A percentile compares a stretch with the other conserved stretches of the same genome.
phyloP scores from a whole-genome alignment of 1,284 basidiomycete species.

The Sporisorium iseilematis-ciliati region DNA sequence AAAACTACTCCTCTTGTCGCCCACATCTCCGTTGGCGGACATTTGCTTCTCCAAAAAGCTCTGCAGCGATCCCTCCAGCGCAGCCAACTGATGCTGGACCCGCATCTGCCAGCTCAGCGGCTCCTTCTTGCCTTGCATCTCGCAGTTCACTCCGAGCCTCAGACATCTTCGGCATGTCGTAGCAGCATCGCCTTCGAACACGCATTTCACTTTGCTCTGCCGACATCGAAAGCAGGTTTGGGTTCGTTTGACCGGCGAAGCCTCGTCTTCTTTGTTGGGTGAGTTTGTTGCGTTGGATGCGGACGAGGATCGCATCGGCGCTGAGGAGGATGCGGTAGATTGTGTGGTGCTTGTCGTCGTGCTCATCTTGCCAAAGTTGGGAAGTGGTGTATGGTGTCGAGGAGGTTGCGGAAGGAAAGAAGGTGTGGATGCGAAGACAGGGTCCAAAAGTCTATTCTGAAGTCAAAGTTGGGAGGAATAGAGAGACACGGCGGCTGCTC shows the following conservation, averaged over 20 bases:
- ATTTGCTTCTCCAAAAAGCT: slow-evolving; percentile 35
- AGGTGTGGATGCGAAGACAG: background rate
- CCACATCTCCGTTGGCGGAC: background rate
- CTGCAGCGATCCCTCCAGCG: slow-evolving; percentile 32
- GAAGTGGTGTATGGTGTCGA: background rate
- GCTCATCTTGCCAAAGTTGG: background rate
- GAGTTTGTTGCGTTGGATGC: slow-evolving; percentile 17
- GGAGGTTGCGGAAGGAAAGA: background rate
- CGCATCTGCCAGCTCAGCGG: slow-evolving; percentile 44
- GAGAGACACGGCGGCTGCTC: slow-evolving; percentile 10
- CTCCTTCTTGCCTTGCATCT: slow-evolving; percentile 39
- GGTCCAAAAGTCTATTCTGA: background rate
- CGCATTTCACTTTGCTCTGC: slow-evolving; percentile 43
- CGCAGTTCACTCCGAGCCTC: slow-evolving; percentile 32
- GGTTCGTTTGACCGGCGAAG: slow-evolving; percentile 29
- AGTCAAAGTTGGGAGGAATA: background rate
- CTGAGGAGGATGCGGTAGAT: slow-evolving; percentile 3
- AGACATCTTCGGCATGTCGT: slow-evolving; percentile 28
- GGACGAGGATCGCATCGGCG: slow-evolving; percentile 2
- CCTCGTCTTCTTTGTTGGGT: slow-evolving; percentile 25
- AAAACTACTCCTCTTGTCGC: slow-evolving; percentile 12
- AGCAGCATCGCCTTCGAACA: slow-evolving; percentile 27
- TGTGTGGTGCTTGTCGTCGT: background rate
- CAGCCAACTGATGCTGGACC: slow-evolving; percentile 41
- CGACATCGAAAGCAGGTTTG: slow-evolving; percentile 45